Percentiles rank a stretch among this genome's conserved stretches.
Conservation (phyloP, 495 filamentous ascomycete species). For the Letharia columbiana region DNA sequence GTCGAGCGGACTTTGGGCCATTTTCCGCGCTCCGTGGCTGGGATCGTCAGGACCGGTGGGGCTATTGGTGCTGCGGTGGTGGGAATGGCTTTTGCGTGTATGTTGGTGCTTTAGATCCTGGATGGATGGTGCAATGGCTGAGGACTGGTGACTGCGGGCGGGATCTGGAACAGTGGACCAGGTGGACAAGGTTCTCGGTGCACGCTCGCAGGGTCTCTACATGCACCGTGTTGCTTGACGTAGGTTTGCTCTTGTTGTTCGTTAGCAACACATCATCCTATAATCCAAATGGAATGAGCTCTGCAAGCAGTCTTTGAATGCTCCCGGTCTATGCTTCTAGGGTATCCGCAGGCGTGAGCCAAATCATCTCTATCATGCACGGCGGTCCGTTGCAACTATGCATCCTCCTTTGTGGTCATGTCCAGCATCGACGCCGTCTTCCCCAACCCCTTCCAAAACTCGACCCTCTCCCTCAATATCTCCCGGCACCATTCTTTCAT, state of each 20-base stretch:
- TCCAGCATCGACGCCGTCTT: conserved; percentile 3
- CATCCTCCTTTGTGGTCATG: not conserved
- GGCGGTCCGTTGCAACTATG: not conserved
- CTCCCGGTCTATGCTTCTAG: conserved; percentile 5
- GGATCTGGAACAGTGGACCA: not conserved
- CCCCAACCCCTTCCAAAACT: conserved; percentile 52
- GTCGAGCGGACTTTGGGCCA: not conserved
- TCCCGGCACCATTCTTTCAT: conserved; percentile 70
- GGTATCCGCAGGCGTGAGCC: conserved; percentile 3
- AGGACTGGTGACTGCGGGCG: not conserved
- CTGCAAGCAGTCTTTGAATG: not conserved
- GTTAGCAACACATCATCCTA: not conserved
- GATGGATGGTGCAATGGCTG: not conserved
- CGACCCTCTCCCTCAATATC: conserved; percentile 65
- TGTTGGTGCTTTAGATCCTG: not conserved
- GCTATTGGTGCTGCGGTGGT: not conserved
- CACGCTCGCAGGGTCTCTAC: not conserved
- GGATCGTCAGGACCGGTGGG: not conserved
- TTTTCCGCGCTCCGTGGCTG: not conserved
- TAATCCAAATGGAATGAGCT: not conserved
- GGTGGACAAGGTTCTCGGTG: not conserved
- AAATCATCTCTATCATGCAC: not conserved
- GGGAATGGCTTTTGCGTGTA: not conserved
- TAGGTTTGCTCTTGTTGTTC: not conserved
- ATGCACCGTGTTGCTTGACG: not conserved